Percentiles rank a stretch among this genome's conserved stretches.
Conservation (phyloP, 495 filamentous ascomycete genomes). For the Neurospora sp. region DNA sequence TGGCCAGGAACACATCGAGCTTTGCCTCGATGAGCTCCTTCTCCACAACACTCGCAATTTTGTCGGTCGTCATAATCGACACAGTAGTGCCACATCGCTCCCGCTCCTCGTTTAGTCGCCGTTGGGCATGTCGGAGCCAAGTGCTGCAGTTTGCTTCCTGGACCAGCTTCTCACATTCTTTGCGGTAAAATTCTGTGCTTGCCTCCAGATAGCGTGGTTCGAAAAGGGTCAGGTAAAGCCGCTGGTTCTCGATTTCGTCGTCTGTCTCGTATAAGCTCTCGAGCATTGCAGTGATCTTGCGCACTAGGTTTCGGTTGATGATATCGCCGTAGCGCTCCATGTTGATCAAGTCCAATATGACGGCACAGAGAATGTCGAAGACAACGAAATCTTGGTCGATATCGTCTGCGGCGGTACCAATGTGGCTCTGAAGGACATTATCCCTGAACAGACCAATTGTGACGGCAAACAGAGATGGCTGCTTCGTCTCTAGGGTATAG, state of each 20-base stretch:
- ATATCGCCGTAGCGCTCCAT: slow-evolving; percentile 87
- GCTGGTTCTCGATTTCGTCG: slow-evolving; percentile 60
- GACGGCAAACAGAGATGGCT: slow-evolving; percentile 68
- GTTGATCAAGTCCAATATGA: slow-evolving; percentile 81
- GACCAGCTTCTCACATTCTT: slow-evolving; percentile 63
- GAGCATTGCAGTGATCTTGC: slow-evolving; percentile 80
- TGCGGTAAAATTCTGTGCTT: slow-evolving; percentile 63
- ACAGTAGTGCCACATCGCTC: slow-evolving; percentile 74
- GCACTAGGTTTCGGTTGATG: slow-evolving; percentile 73
- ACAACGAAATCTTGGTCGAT: slow-evolving; percentile 35
- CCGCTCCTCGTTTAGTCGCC: slow-evolving; percentile 67
- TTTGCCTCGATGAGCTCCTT: slow-evolving; percentile 65
- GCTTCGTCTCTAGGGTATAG: slow-evolving; percentile 57
- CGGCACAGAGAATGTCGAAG: slow-evolving; percentile 62
- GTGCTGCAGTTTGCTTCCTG: slow-evolving; percentile 68
- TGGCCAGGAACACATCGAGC: slow-evolving; percentile 68
- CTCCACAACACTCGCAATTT: slow-evolving; percentile 71
- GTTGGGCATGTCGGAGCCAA: slow-evolving; percentile 70
- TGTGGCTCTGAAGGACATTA: slow-evolving; percentile 51
- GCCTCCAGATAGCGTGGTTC: slow-evolving; percentile 64
- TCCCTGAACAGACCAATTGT: slow-evolving; percentile 85
- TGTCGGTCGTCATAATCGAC: slow-evolving; percentile 54
- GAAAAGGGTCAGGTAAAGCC: slow-evolving; percentile 76
- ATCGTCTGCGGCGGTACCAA: slow-evolving; percentile 23
- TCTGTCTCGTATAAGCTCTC: slow-evolving; percentile 79